Evolutionary conservation across 73 alveolate species (phyloP).

Genomic region (Tetrahymena elliotti): DNA sequence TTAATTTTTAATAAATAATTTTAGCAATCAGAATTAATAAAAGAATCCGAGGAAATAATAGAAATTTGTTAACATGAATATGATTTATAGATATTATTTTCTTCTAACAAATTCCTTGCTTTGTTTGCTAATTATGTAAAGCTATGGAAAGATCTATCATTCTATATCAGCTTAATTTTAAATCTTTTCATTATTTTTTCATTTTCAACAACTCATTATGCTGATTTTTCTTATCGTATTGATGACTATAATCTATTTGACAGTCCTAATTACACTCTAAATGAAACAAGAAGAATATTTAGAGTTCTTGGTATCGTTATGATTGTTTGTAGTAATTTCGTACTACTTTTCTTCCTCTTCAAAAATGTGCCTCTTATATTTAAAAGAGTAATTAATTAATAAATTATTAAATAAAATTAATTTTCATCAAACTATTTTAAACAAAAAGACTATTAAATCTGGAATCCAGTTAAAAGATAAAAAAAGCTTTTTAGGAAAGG

Average conservation of each 20-base stretch:
- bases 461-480: neutral
- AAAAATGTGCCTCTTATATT: conserved; percentile 49
- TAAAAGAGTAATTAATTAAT: neutral
- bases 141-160: conserved; percentile 78
- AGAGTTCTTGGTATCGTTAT: conserved; percentile 35
- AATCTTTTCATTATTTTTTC: conserved; percentile 65
- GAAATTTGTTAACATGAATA: conserved; percentile 92
- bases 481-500: neutral
- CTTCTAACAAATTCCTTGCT: conserved; percentile 51
- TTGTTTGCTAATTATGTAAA: conserved; percentile 51
- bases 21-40: conserved; percentile 49
- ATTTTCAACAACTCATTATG: conserved; percentile 12
- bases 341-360: conserved; percentile 36
- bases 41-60: conserved; percentile 70
- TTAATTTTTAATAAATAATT: neutral
- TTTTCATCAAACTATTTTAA: neutral
- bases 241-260: conserved; percentile 28
- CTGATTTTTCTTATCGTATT: conserved; percentile 9
- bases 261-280: neutral
- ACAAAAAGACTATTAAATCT: neutral
- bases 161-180: conserved; percentile 52
- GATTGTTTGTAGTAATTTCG: conserved; percentile 26
- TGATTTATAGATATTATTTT: conserved; percentile 55
- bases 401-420: neutral
- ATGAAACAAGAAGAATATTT: conserved; percentile 7